Base-by-base conservation (phyloP, 371 early-diverging fungal species). In the Mucor irregularis region DNA sequence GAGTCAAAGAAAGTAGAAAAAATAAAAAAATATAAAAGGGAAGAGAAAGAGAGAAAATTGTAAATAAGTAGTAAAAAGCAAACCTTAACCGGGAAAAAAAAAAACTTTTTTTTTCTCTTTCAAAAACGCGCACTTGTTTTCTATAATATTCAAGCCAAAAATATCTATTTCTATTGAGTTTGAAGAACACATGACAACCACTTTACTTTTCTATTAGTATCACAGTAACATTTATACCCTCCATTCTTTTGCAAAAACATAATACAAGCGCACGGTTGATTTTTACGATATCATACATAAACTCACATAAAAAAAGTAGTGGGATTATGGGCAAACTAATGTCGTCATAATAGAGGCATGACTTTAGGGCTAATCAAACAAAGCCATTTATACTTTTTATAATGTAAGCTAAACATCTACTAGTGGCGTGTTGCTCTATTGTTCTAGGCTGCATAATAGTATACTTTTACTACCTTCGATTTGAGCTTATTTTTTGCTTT, bases 281-380 rank as follows among this genome's bases (percentile, higher is more conserved):
- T 42, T 42, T 42, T 24, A 24, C 17, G 22, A 21, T 42, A 21
- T n/a, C 22, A 42, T 24, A 14, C 35, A 34, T 34, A 14, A 34
- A 14, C 13, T n/a, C n/a, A n/a, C n/a, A n/a, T 31, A 1, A 1
- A 31, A 31, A 31, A 34, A 11, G n/a, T 14, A 11, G n/a, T 10
- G 11, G 35, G n/a, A 34, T n/a, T 14, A 34, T 34, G 35, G n/a
- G n/a, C 4, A 34, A 13, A n/a, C 35, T 48, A 30, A 38, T 50
- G 50, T 50, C 52, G 52, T 52, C 52, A 52, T 49, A 49, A 34
- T 19, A 49, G 3, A 35, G 26, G 34, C 49, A 49, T 49, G 49
- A 49, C 49, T 35, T 25, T 37, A 21, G 17, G 48, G 30, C 34
- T 46, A 17, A 22, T 48, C 48, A 31, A 48, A 48, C 34, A 48